Evolutionary conservation across 2,329 filamentous ascomycete genomes (phyloP).

Genomic region (Bipolaris bicolor): DNA sequence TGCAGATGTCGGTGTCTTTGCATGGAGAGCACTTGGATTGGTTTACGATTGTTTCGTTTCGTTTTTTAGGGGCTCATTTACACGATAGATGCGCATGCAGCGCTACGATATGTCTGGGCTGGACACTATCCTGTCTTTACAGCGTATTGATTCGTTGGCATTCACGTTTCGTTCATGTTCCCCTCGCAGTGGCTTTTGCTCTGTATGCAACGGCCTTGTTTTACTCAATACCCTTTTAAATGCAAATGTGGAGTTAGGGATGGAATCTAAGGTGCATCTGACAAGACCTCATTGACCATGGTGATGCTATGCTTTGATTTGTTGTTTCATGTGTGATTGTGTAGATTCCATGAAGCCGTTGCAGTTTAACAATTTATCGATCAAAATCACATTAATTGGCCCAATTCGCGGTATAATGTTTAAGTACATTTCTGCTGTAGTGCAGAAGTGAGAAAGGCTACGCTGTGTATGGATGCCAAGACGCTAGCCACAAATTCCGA

Average conservation of each 20-base stretch:
- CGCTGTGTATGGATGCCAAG: constrained; percentile 4
- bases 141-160: constrained; percentile 21
- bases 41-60: constrained; percentile 17
- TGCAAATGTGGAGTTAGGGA: constrained; percentile 20
- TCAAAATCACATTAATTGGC: no score
- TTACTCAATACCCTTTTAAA: constrained; percentile 10
- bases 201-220: constrained; percentile 12
- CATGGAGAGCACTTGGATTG: constrained; percentile 33
- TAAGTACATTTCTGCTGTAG: not conserved
- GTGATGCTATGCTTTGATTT: not conserved
- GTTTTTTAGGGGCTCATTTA: constrained; percentile 20
- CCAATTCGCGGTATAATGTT: not conserved
- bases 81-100: constrained; percentile 35
- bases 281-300: constrained; percentile 17
- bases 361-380: not conserved
- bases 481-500: constrained; percentile 5
- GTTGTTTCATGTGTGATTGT: not conserved
- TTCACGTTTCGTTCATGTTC: constrained; percentile 25
- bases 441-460: not conserved
- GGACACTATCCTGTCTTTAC: constrained; percentile 42
- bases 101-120: constrained; percentile 30
- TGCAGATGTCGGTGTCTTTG: constrained; percentile 25
- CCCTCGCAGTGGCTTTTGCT: constrained; percentile 21
- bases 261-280: constrained; percentile 16
- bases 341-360: not conserved